Evolutionary conservation across 805 yeast species (phyloP), one percentile per base, ranked within the genome.

Genomic region (Saccharomycopsis synnaedendra): DNA sequence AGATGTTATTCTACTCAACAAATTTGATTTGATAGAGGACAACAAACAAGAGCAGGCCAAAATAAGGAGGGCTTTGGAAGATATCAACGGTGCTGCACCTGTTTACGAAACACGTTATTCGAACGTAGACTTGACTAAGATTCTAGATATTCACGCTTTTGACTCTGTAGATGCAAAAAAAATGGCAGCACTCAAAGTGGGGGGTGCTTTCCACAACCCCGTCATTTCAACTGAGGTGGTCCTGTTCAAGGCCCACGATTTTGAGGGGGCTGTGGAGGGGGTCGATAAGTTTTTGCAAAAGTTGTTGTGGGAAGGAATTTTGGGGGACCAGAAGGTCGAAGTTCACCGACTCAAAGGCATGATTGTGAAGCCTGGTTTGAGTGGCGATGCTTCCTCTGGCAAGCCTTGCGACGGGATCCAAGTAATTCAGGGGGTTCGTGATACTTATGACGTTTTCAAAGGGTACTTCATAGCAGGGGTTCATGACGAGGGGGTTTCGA

Each of bases 351-450:
- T 83, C 2, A 93, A 93, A 60, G 97, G 96, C 1, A 62, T 85
- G 6, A 54, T 88, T 5, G 72, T 80, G 2, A 52, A 56, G 36
- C 35, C 43, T 1, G 50, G 45, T 6, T 31, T 61, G n/a, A 3
- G 5, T 5, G 11, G 9, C 4, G 28, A 29, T n/a, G 70, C 19
- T 39, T 9, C 27, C 19, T 10, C 35, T 11, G 29, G 10, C 8
- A 30, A 7, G 32, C 39, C 35, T 30, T 29, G 27, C 6, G n/a
- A 33, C 5, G 36, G 35, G n/a, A 46, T 51, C 7, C 71, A 75
- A 54, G 84, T 88, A 5, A 65, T 93, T 7, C 98, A 93, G 61
- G 97, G 95, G 8, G 98, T 93, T 0, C 71, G 97, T 51, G 93
- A 88, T 47, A 87, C 95, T 0, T 93, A 87, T 63, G 98, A 93